phyloP scores from a whole-genome alignment of 306 rosid species.

The Trichosanthes cucumerina region DNA sequence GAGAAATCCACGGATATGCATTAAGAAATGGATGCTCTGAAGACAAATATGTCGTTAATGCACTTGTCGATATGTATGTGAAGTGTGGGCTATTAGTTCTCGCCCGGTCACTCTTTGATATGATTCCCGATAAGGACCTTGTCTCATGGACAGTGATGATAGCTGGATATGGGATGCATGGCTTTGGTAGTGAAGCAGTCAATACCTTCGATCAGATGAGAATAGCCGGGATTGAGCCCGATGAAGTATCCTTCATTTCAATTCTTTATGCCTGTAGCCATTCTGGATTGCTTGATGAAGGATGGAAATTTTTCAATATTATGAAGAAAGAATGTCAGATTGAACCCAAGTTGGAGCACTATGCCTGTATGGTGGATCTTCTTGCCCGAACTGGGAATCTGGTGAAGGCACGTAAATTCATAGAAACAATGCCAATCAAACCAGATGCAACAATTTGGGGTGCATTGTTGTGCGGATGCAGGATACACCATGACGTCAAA shows the following conservation, averaged over 20 bases:
- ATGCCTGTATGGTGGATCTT: constrained; percentile 72
- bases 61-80: constrained; percentile 61
- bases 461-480: constrained; percentile 57
- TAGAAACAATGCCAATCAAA: constrained; percentile 44
- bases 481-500: constrained; percentile 52
- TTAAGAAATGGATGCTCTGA: constrained; percentile 36
- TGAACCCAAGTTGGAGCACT: constrained; percentile 49
- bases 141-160: constrained; percentile 63
- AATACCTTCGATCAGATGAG: constrained; percentile 43
- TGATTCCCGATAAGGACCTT: constrained; percentile 41
- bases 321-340: constrained; percentile 37
- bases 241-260: constrained; percentile 50
- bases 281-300: constrained; percentile 55
- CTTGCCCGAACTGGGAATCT: constrained; percentile 61
- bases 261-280: constrained; percentile 62
- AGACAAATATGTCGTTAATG: constrained; percentile 40
- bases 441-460: constrained; percentile 71
- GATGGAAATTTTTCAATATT: constrained; percentile 37
- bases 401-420: constrained; percentile 38
- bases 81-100: constrained; percentile 54
- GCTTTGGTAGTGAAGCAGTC: constrained; percentile 56
- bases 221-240: constrained; percentile 39
- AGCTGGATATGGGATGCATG: constrained; percentile 71
- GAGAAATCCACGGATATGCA: constrained; percentile 47
- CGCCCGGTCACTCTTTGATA: constrained; percentile 36